These are phyloP conservation scores for Phialemoniopsis sp. DNA, from an alignment of 2,329 filamentous ascomycete genomes.

Conservation along the genomic window DNA sequence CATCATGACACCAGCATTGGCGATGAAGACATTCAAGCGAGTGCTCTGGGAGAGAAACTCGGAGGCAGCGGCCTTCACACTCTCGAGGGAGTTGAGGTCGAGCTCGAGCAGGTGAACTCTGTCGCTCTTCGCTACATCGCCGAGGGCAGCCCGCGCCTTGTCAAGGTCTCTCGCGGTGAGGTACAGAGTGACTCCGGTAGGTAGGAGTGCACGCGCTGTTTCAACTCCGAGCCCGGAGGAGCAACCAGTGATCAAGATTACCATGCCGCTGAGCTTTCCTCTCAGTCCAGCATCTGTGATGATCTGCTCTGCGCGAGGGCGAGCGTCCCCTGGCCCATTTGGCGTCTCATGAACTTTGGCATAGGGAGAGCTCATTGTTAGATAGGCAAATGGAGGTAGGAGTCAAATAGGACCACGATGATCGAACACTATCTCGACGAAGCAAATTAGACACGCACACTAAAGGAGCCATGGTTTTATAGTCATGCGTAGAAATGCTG, in stretches of 20 bases:
- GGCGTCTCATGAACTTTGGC: too few species aligned
- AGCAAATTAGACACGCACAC: too few species aligned
- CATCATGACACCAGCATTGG: conserved; percentile 40
- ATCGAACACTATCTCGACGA: too few species aligned
- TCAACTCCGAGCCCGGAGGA: conserved; percentile 17
- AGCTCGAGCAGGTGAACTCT: conserved; percentile 27
- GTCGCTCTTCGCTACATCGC: conserved; percentile 8
- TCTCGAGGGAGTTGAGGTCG: conserved; percentile 24
- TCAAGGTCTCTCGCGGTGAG: neutral
- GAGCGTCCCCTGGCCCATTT: conserved; percentile 23
- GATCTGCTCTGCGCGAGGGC: conserved; percentile 25
- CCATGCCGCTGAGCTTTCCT: neutral
- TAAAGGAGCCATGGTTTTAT: too few species aligned
- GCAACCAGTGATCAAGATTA: neutral
- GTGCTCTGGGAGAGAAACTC: conserved; percentile 6
- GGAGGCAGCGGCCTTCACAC: conserved; percentile 15
- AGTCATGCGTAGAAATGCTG: too few species aligned
- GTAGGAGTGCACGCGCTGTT: conserved; percentile 25
- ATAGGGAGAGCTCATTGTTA: too few species aligned
- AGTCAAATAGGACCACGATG: too few species aligned
- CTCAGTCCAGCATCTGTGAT: conserved; percentile 20
- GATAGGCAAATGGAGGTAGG: too few species aligned
- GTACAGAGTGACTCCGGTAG: neutral
- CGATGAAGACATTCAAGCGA: conserved; percentile 26
- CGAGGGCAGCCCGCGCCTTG: neutral